phyloP scores from a whole-genome alignment of 495 filamentous ascomycete genomes.

The Neurospora africana region DNA sequence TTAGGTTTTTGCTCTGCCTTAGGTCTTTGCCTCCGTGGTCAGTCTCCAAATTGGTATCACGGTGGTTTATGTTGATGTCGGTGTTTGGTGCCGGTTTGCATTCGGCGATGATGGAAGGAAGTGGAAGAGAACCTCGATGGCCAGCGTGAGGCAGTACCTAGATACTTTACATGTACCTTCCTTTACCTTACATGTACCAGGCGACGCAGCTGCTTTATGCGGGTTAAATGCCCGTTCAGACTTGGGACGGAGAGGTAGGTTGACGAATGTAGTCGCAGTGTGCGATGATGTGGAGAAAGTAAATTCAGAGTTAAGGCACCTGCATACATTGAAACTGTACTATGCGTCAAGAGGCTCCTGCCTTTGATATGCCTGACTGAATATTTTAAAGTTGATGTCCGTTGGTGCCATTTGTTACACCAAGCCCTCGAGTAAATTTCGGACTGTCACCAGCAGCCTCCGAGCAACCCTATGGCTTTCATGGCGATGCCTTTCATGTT shows the following conservation, averaged over 20 bases:
- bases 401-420: no score
- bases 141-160: no score
- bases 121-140: background rate
- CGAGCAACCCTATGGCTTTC: no score
- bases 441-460: no score
- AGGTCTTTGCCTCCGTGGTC: background rate
- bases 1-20: background rate
- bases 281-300: background rate
- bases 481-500: no score
- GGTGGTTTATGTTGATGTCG: background rate
- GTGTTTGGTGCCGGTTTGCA: background rate
- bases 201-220: no score
- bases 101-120: background rate
- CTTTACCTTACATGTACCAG: no score
- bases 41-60: background rate
- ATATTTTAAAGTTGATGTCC: no score
- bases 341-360: background rate
- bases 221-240: no score
- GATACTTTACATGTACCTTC: no score
- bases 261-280: background rate
- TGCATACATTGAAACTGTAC: background rate
- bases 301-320: background rate
- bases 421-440: no score
- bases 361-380: background rate
- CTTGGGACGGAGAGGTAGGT: no score